Evolutionary conservation across 2,329 filamentous ascomycete genomes (phyloP), one percentile per base, ranked within the genome.

Genomic region (Verticillium klebahnii): DNA sequence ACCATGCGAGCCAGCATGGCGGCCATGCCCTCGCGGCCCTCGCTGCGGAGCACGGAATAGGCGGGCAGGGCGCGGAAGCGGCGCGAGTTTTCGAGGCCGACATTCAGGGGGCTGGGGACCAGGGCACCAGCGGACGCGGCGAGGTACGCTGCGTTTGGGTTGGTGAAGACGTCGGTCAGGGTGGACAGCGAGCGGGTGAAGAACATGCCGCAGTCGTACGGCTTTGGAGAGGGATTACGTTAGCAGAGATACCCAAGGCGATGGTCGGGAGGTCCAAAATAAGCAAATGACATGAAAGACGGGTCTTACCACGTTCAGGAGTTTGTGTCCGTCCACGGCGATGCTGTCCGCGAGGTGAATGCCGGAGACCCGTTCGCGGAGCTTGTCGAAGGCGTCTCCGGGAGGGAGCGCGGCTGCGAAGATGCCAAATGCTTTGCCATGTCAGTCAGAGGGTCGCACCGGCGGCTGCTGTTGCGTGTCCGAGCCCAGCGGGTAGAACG

Each of bases 151-250:
- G 94, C 93, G 71, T 93, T 93, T 36, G 91, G 86, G 74, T 97
- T 97, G 63, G 85, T 82, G 75, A 94, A 96, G 11, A 93, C 88
- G 5, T 83, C 75, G 34, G 81, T 79, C 1, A 89, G 83, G 14
- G 85, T 77, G 2, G 75, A 69, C 8, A 84, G 76, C 64, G 90
- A 85, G 19, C 87, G 85, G 59, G 88, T 92, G 68, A 96, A 85
- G 81, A 97, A 96, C 75, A 97, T 89, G 54, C 93, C 94, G 69
- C 89, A 93, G 74, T 97, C 94, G 69, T 97, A 97, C 0, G 94
- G 93, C 82, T 88, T 60, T 6, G 19, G 31, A 5, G 29, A 29
- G 9, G 8, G 25, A 25, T 23, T 50, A n/a, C 23, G 45, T 60
- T 45, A 60, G 52, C 58, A n/a, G n/a, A 40, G 34, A 58, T 32